Percentiles rank a stretch among this genome's conserved stretches.
phyloP scores from a whole-genome alignment of 2,329 filamentous ascomycete genomes.

The Ophiostoma triangulosporum region DNA sequence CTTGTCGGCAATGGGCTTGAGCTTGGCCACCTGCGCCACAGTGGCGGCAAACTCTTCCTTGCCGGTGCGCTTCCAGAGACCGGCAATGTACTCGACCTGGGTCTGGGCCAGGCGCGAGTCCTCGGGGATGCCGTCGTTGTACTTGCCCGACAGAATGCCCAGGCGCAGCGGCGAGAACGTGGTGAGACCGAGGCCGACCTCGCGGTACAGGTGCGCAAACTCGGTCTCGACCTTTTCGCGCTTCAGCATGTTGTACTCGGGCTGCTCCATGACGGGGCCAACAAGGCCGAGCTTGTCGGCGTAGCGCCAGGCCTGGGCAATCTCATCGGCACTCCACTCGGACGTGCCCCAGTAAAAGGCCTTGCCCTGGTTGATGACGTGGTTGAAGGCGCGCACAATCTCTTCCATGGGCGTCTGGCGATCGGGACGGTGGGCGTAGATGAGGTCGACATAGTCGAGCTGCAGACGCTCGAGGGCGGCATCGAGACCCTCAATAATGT shows the following conservation, averaged over 20 bases:
- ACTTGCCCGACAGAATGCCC: conserved; percentile 48
- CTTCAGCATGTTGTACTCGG: conserved; percentile 50
- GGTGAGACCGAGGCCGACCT: conserved; percentile 41
- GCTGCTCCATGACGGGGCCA: conserved; percentile 53
- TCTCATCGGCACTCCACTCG: conserved; percentile 56
- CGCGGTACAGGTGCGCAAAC: conserved; percentile 42
- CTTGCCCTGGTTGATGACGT: conserved; percentile 47
- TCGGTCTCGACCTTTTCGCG: conserved; percentile 39
- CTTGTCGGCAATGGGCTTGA: conserved; percentile 49
- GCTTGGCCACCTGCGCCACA: conserved; percentile 41
- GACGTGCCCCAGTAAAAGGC: conserved; percentile 62
- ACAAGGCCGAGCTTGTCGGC: conserved; percentile 48
- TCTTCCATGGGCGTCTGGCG: conserved; percentile 46
- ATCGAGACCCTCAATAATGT: conserved; percentile 43
- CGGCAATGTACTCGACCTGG: conserved; percentile 41
- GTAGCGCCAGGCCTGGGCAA: conserved; percentile 46
- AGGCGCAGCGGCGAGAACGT: conserved; percentile 39
- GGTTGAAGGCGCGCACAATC: conserved; percentile 40
- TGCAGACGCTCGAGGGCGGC: conserved; percentile 44
- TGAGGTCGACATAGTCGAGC: conserved; percentile 52
- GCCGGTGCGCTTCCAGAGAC: conserved; percentile 39
- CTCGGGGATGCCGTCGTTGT: conserved; percentile 48
- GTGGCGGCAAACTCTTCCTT: conserved; percentile 37
- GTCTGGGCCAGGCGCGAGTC: conserved; percentile 45
- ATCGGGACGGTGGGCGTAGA: conserved; percentile 49